Conservation (phyloP, 768 basidiomycete genomes). For the Glaciozyma martinii region DNA sequence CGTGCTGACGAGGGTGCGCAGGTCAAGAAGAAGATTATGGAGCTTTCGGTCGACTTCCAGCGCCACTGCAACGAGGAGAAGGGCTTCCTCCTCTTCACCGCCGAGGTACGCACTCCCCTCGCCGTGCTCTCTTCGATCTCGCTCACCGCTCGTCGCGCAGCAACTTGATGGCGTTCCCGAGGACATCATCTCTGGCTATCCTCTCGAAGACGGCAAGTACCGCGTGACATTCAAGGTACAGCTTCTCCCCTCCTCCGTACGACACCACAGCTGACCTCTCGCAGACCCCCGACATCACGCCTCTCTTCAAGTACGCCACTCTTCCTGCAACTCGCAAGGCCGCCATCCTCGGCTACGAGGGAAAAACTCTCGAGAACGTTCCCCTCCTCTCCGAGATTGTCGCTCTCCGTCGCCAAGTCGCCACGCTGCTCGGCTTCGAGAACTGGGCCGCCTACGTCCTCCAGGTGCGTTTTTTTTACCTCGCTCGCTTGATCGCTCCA, state of each 20-base stretch:
- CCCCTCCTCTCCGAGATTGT: conserved; percentile 61
- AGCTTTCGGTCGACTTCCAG: conserved; percentile 69
- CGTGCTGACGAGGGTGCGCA: not conserved
- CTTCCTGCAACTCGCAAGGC: conserved; percentile 58
- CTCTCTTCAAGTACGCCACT: conserved; percentile 55
- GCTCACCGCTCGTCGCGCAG: conserved; percentile 56
- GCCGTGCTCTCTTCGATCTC: conserved; percentile 44
- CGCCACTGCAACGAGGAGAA: conserved; percentile 88
- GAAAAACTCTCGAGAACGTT: conserved; percentile 59
- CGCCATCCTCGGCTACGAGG: conserved; percentile 61
- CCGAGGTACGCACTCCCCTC: conserved; percentile 8
- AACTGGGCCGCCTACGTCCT: conserved; percentile 80
- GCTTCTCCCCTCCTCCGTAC: conserved; percentile 62
- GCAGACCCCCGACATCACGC: not conserved
- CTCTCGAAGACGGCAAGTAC: conserved; percentile 48
- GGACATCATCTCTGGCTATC: conserved; percentile 54
- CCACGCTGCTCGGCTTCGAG: conserved; percentile 58
- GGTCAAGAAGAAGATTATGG: conserved; percentile 68
- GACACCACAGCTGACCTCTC: not conserved
- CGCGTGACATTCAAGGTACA: conserved; percentile 74
- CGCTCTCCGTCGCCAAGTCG: conserved; percentile 60
- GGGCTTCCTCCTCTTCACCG: conserved; percentile 42
- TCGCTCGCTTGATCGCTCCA: no score
- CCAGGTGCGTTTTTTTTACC: conserved; percentile 41
- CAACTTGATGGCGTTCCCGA: conserved; percentile 71